Percentiles rank a stretch among this genome's conserved stretches.
phyloP scores from a whole-genome alignment of 2,329 filamentous ascomycete genomes.

The Pseudogymnoascus sp. region DNA sequence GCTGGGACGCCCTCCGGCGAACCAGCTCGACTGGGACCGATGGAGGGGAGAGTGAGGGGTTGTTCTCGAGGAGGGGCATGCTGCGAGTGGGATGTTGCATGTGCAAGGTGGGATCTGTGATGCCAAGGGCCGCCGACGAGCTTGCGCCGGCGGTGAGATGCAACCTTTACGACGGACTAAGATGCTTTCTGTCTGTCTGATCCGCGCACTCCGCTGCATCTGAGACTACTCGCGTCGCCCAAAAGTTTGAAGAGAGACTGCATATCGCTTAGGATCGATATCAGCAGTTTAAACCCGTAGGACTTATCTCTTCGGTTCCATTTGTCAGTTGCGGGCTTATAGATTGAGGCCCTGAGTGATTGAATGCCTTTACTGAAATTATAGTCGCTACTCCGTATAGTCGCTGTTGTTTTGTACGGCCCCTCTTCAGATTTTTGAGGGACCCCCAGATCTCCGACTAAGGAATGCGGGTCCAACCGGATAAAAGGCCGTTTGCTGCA shows the following conservation, averaged over 20 bases:
- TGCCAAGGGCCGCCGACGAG: neutral
- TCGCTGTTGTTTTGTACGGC: neutral
- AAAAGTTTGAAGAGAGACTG: neutral
- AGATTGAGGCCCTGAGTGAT: neutral
- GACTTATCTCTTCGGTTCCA: neutral
- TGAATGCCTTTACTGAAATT: neutral
- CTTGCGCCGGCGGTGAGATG: neutral
- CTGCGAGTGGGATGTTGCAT: neutral
- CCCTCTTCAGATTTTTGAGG: neutral
- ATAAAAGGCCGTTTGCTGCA: neutral
- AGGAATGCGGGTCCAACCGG: slow-evolving; percentile 2
- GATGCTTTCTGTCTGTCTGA: neutral
- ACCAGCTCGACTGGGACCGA: neutral
- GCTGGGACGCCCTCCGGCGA: neutral
- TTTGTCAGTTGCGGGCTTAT: neutral
- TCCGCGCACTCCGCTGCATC: neutral
- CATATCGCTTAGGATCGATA: neutral
- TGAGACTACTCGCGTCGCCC: neutral
- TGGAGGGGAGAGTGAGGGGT: slow-evolving; percentile 2
- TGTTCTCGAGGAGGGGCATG: neutral
- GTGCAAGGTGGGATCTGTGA: neutral
- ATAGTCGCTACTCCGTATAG: no score
- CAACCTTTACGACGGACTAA: slow-evolving; percentile 1
- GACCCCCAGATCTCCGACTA: neutral
- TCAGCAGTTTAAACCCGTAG: neutral